Base-by-base conservation (phyloP, 805 yeast species). In the Schizosaccharomyces cryophilus region DNA sequence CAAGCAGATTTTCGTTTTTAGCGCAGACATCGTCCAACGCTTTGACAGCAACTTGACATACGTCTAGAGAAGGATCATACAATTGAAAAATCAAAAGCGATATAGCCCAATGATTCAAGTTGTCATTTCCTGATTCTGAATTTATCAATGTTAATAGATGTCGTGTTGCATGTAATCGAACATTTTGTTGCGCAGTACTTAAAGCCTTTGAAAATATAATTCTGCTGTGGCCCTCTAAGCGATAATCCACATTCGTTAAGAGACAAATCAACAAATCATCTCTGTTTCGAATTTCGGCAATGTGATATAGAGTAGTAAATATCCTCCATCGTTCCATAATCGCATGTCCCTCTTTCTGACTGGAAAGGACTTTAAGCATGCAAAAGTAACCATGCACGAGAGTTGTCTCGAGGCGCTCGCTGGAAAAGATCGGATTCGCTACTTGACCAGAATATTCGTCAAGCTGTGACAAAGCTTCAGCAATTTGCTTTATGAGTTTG, bases 401-500 rank as follows among this genome's bases (percentile, higher is more conserved):
- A 2, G 95, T 85, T 0, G 75, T 73, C 47, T 79, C 79, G 56
- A 90, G 70, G 45, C 85, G 73, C 2, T 71, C 72, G 54, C 74
- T 75, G 1, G 87, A 80, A 62, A 90, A 80, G 1, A 90, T 77
- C 15, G 95, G 93, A 59, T 84, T 90, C 1, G 78, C 72, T 0
- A 93, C 81, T 3, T 76, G 72, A 0, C 94, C 94, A 67, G 88
- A 82, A 68, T 74, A 77, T 0, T 90, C 90, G 66, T 85, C 94
- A 24, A 86, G 73, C 69, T 86, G 95, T 0, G 93, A 93, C 54
- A 90, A 74, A 60, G 94, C 82, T 66, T 93, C 96, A 0, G 95
- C 88, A 60, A 90, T 76, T 68, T 90, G 97, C 1, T 95, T 85
- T 42, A 90, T 70, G 6, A 89, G 74, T 70, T 93, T 89, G 70